phyloP scores from a whole-genome alignment of 805 yeast species.

The Candida piceae region DNA sequence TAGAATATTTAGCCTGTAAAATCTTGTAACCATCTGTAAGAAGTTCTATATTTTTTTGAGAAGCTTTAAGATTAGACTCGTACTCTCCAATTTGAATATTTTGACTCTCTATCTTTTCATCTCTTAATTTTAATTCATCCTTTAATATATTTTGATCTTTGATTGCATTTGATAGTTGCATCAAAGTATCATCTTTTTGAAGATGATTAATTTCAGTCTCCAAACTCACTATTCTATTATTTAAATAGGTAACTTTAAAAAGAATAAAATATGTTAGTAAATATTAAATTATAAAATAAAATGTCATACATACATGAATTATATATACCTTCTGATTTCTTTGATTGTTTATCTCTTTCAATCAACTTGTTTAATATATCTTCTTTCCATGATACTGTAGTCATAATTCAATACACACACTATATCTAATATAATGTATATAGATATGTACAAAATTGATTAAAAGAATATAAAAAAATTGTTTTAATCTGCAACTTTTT shows the following conservation, averaged over 20 bases:
- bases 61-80: neutral
- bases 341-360: slow-evolving; percentile 15
- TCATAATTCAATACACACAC: no score
- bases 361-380: slow-evolving; percentile 14
- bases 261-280: slow-evolving; percentile 4
- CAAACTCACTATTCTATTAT: slow-evolving; percentile 6
- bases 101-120: slow-evolving; percentile 6
- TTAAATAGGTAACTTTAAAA: slow-evolving; percentile 17
- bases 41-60: slow-evolving; percentile 12
- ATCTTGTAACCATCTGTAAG: slow-evolving; percentile 22
- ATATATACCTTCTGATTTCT: slow-evolving; percentile 9
- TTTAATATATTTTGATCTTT: slow-evolving; percentile 5
- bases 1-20: slow-evolving; percentile 14
- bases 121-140: slow-evolving; percentile 5
- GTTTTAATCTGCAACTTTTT: no score
- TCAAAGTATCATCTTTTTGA: slow-evolving; percentile 12
- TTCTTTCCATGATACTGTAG: slow-evolving; percentile 15
- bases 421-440: no score
- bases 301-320: slow-evolving; percentile 18
- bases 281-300: neutral
- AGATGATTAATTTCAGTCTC: slow-evolving; percentile 13
- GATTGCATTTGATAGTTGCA: slow-evolving; percentile 11
- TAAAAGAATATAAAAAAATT: no score
- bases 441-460: no score
- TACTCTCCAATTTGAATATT: slow-evolving; percentile 2